These are phyloP conservation scores for Colletotrichum falcatum DNA, from an alignment of 2,329 filamentous ascomycete species.

Conservation along the genomic window DNA sequence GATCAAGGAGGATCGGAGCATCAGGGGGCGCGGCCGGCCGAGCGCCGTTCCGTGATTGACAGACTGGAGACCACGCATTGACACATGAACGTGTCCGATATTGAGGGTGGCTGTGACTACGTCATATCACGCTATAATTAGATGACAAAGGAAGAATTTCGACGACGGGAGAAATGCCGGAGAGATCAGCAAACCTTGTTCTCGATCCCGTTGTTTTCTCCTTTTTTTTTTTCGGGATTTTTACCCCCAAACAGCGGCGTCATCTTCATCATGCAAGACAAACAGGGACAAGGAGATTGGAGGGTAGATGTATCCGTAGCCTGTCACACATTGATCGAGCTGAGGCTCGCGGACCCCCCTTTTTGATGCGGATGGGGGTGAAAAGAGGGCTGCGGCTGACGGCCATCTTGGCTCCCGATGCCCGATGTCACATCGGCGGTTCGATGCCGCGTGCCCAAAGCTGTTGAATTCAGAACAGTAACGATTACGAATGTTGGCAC, in stretches of 20 bases:
- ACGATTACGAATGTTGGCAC: too few relatives aligned
- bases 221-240: too few relatives aligned
- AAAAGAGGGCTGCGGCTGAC: too few relatives aligned
- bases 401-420: too few relatives aligned
- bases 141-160: neutral
- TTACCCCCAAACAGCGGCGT: too few relatives aligned
- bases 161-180: neutral
- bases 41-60: neutral
- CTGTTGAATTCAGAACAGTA: too few relatives aligned
- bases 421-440: neutral
- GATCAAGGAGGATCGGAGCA: slow-evolving; percentile 45
- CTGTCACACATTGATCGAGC: neutral
- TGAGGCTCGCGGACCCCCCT: neutral
- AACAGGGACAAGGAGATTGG: neutral
- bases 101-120: neutral
- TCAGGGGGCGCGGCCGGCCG: too few relatives aligned
- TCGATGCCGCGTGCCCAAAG: neutral
- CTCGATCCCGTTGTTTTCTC: too few relatives aligned
- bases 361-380: neutral
- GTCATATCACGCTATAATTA: neutral
- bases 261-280: neutral
- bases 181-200: neutral
- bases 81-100: neutral
- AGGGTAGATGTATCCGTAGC: too few relatives aligned
- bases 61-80: neutral